Base-by-base conservation (phyloP, 2,329 filamentous ascomycete species). In the Aschersonia sp. region DNA sequence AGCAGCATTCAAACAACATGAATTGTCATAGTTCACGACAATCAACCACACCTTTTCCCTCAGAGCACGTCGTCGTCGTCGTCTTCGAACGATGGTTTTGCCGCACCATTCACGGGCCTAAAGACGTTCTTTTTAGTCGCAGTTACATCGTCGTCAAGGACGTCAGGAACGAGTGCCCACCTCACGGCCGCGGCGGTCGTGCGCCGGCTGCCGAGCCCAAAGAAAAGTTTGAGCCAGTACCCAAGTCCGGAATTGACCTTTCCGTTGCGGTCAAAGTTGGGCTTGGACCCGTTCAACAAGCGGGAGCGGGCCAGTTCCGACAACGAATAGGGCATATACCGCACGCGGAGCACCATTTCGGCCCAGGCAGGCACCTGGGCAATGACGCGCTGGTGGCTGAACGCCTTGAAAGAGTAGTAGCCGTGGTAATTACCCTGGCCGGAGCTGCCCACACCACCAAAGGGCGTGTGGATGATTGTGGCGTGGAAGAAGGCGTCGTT, bases 221-320 rank as follows among this genome's bases (percentile, higher is more conserved):
- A 28, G 9, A 9, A 43, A 9, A 20, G 40, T 20, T 20, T 12
- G 28, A 72, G 2, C 73, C 77, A 82, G 61, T 81, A 81, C 42
- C 59, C 62, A 4, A 76, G 43, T 1, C 77, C 74, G 51, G 64
- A 68, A 53, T 72, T 59, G 48, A 71, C 65, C 35, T 68, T 69
- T 52, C 80, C 78, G 49, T 74, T 62, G 55, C 81, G 75, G 61
- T 82, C 77, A 59, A 84, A 84, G 61, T 79, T 70, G 52, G 79
- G 77, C 59, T 68, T 73, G 52, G 59, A 50, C 28, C 56, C 54
- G 45, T 68, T 67, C 54, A 77, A 59, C 43, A 62, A 60, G 45
- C 67, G 56, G 51, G 74, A 63, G 45, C 70, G 63, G 43, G 64
- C 61, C 49, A 78, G 66, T 52, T 74, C 62, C 12, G 56, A 58